Evolutionary conservation across 306 rosid genomes (phyloP).

Genomic region (Dicorynia guianensis): DNA sequence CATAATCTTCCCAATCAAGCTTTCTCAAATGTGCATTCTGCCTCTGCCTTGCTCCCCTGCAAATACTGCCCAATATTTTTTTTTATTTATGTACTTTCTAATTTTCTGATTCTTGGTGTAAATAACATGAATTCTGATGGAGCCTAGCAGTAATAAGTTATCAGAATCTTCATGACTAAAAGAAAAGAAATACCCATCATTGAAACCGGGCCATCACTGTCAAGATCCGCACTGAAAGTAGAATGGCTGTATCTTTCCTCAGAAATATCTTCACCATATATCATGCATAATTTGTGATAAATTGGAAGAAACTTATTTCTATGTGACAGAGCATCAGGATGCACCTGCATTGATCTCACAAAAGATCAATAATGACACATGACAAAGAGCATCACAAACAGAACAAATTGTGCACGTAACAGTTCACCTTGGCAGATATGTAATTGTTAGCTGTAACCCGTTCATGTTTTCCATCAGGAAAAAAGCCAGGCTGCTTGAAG

Average conservation of each 20-base stretch:
- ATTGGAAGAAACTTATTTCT: slow-evolving; percentile 21
- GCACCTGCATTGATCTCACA: slow-evolving; percentile 28
- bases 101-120: too few species aligned
- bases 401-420: neutral
- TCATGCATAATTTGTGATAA: slow-evolving; percentile 26
- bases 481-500: slow-evolving; percentile 29
- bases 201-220: slow-evolving; percentile 38
- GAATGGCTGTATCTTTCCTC: slow-evolving; percentile 30
- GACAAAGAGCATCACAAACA: neutral
- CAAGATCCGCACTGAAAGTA: slow-evolving; percentile 37
- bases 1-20: neutral
- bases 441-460: slow-evolving; percentile 30
- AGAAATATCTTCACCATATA: slow-evolving; percentile 29
- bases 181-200: slow-evolving; percentile 41
- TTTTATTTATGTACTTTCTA: too few species aligned
- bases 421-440: slow-evolving; percentile 6
- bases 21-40: neutral
- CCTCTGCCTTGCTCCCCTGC: neutral
- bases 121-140: too few species aligned
- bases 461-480: slow-evolving; percentile 33
- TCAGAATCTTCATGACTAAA: neutral
- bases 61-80: neutral
- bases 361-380: neutral
- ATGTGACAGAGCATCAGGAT: slow-evolving; percentile 30
- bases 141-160: neutral